These are phyloP conservation scores for Lachancea lanzarotensis DNA, from an alignment of 805 yeast species.

Conservation along the genomic window DNA sequence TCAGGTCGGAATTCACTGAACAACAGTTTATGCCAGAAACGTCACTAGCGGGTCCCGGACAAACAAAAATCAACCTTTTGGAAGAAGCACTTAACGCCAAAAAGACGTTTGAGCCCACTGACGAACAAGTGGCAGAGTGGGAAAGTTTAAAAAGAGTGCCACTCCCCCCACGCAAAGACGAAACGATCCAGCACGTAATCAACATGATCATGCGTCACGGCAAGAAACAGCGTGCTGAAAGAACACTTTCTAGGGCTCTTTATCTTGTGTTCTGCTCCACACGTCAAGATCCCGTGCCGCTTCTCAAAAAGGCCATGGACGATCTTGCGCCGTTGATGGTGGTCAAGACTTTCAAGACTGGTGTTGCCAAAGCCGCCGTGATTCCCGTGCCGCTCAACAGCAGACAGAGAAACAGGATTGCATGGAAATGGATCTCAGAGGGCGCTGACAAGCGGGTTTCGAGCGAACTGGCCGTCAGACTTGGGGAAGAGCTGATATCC, in stretches of 20 bases:
- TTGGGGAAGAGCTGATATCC: slow-evolving; percentile 81
- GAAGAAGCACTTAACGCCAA: slow-evolving; percentile 22
- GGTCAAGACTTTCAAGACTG: slow-evolving; percentile 70
- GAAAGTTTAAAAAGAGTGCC: slow-evolving; percentile 43
- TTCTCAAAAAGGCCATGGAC: slow-evolving; percentile 69
- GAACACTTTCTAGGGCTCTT: slow-evolving; percentile 65
- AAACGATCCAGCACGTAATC: slow-evolving; percentile 68
- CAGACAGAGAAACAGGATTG: slow-evolving; percentile 79
- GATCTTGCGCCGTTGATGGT: slow-evolving; percentile 78
- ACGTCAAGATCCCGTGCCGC: slow-evolving; percentile 72
- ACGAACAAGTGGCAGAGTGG: slow-evolving; percentile 55
- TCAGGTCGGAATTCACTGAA: slow-evolving; percentile 35
- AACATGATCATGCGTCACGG: slow-evolving; percentile 92
- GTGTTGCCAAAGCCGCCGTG: slow-evolving; percentile 73
- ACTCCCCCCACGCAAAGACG: slow-evolving; percentile 59
- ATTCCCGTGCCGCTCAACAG: slow-evolving; percentile 79
- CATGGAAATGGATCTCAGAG: slow-evolving; percentile 86
- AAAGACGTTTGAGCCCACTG: slow-evolving; percentile 48
- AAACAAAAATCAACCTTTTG: slow-evolving; percentile 30
- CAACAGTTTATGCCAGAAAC: slow-evolving; percentile 36
- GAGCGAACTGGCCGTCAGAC: slow-evolving; percentile 75
- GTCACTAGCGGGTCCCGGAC: slow-evolving; percentile 38
- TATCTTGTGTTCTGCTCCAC: slow-evolving; percentile 55
- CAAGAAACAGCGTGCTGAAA: slow-evolving; percentile 73
- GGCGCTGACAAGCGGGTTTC: slow-evolving; percentile 75